Percentiles rank a stretch among this genome's conserved stretches.
Evolutionary conservation across 1,284 basidiomycete genomes (phyloP).

Genomic region (Austroboletus olivaceoglutinosus): DNA sequence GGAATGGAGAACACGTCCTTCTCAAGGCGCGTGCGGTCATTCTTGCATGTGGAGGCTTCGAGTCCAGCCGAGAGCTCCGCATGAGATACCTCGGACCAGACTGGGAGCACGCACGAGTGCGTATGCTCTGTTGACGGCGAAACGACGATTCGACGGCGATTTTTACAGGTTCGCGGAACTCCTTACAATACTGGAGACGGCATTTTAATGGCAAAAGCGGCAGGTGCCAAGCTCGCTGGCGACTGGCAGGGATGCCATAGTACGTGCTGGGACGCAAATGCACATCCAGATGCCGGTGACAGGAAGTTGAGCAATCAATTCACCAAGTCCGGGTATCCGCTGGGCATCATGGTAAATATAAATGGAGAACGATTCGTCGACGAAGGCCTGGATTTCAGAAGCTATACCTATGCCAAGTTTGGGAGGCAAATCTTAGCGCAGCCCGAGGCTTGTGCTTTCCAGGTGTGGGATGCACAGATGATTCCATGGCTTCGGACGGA

Average conservation of each 20-base stretch:
- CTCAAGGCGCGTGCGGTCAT: constrained; percentile 48
- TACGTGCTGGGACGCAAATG: constrained; percentile 70
- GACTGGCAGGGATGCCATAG: constrained; percentile 67
- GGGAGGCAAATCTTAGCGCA: constrained; percentile 58
- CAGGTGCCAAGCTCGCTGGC: constrained; percentile 56
- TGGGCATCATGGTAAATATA: constrained; percentile 65
- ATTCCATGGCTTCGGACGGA: constrained; percentile 49
- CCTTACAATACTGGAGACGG: constrained; percentile 69
- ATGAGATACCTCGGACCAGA: constrained; percentile 50
- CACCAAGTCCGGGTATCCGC: constrained; percentile 70
- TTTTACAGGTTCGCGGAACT: constrained; percentile 59
- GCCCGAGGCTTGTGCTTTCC: constrained; percentile 58
- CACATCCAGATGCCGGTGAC: constrained; percentile 48
- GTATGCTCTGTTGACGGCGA: constrained; percentile 7
- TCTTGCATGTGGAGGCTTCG: constrained; percentile 65
- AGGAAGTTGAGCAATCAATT: constrained; percentile 62
- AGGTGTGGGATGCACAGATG: constrained; percentile 56
- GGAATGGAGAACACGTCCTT: constrained; percentile 34
- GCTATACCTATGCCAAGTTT: constrained; percentile 69
- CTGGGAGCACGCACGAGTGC: constrained; percentile 58
- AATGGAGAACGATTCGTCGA: constrained; percentile 61
- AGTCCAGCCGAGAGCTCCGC: constrained; percentile 53
- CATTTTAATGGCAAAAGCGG: constrained; percentile 46
- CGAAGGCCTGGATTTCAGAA: constrained; percentile 68
- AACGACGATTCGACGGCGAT: constrained; percentile 5